Evolutionary conservation across 2,329 filamentous ascomycete genomes (phyloP).

Genomic region (Colletotrichum noveboracense): DNA sequence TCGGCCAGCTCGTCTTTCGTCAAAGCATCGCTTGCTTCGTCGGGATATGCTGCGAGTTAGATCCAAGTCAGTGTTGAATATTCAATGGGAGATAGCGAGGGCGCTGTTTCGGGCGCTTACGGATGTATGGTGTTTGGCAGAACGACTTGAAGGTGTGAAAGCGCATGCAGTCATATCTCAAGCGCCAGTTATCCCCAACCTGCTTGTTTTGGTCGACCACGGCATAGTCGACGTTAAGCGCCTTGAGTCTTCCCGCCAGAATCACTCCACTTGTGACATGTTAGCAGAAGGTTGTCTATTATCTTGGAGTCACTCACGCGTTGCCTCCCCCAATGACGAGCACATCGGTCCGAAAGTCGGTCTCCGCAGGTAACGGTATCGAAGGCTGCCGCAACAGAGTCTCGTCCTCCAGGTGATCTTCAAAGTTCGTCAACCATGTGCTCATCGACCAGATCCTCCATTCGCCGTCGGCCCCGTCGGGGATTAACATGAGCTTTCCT

Average conservation of each 20-base stretch:
- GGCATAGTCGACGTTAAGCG: conserved; percentile 37
- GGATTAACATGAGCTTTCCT: conserved; percentile 37
- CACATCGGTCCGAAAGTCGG: conserved; percentile 34
- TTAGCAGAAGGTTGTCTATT: neutral
- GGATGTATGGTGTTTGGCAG: conserved; percentile 40
- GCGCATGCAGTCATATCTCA: conserved; percentile 41
- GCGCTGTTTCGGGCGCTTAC: conserved; percentile 5
- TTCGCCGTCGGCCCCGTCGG: neutral
- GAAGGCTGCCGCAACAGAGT: conserved; percentile 25
- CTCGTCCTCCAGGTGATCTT: conserved; percentile 32
- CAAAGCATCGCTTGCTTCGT: conserved; percentile 24
- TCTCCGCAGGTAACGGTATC: conserved; percentile 8
- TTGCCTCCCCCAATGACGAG: conserved; percentile 39
- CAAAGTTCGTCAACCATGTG: conserved; percentile 31
- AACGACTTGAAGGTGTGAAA: conserved; percentile 43
- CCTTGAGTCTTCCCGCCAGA: conserved; percentile 42
- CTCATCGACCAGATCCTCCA: conserved; percentile 41
- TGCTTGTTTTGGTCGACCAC: conserved; percentile 38
- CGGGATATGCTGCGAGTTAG: conserved; percentile 10
- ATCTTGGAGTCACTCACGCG: conserved; percentile 24
- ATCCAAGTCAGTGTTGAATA: neutral
- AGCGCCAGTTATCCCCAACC: conserved; percentile 43
- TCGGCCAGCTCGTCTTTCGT: conserved; percentile 28
- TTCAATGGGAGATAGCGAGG: too few species aligned
- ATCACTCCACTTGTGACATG: conserved; percentile 24